phyloP scores from a whole-genome alignment of 306 rosid species.

The Lupinus albus region DNA sequence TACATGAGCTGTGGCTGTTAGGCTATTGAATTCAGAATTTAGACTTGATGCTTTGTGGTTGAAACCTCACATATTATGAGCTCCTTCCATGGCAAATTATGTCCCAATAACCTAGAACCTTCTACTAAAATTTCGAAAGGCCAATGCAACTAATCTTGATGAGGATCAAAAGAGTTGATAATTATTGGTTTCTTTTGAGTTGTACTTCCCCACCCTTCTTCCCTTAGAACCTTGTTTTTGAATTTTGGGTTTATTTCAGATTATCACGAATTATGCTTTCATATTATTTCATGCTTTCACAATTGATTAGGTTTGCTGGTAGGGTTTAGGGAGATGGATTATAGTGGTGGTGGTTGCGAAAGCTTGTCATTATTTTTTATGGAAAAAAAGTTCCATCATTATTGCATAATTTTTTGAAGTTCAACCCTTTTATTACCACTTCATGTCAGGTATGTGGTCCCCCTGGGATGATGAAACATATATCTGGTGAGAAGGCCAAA shows the following conservation, averaged over 20 bases:
- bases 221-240: not conserved
- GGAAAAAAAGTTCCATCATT: not conserved
- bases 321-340: slow-evolving; percentile 22
- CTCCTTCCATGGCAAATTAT: slow-evolving; percentile 18
- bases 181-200: too few species aligned
- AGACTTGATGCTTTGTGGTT: slow-evolving; percentile 17
- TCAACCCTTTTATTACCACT: slow-evolving; percentile 13
- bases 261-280: slow-evolving; percentile 6
- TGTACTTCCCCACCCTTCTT: not conserved
- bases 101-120: slow-evolving; percentile 12
- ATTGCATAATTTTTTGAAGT: not conserved
- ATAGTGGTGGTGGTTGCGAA: slow-evolving; percentile 2
- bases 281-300: slow-evolving; percentile 3
- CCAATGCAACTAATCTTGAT: slow-evolving; percentile 24
- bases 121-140: slow-evolving; percentile 25
- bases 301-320: too few species aligned
- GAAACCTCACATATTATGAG: slow-evolving; percentile 25
- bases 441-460: slow-evolving; percentile 90
- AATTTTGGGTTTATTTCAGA: not conserved
- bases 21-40: slow-evolving; percentile 12
- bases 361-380: not conserved
- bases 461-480: slow-evolving; percentile 88
- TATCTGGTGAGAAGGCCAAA: slow-evolving; percentile 90
- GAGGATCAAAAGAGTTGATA: not conserved
- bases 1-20: not conserved